Conservation (phyloP, 1,139 yeast species). For the Lodderomyces pseudojiufengensis region DNA sequence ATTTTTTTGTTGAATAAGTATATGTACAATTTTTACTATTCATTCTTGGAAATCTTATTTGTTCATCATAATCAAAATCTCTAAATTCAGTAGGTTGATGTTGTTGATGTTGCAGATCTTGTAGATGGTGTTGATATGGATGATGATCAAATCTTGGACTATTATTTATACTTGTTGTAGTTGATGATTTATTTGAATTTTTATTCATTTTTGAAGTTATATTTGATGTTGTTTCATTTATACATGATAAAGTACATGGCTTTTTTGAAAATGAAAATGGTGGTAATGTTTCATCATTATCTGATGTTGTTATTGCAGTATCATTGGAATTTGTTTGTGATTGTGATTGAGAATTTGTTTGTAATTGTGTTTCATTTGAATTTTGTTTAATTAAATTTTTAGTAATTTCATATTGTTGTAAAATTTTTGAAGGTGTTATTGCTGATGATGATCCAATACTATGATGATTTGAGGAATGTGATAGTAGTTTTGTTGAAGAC, state of each 20-base stretch:
- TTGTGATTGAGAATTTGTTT: no score
- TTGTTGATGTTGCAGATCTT: background rate
- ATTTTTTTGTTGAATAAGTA: conserved; percentile 12
- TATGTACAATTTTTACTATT: conserved; percentile 25
- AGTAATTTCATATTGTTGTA: background rate
- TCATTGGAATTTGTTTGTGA: conserved; percentile 4
- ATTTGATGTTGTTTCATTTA: conserved; percentile 3
- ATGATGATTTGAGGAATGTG: background rate
- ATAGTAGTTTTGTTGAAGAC: no score
- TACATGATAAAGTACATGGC: conserved; percentile 17
- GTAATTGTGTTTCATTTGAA: no score
- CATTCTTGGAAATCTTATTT: conserved; percentile 45
- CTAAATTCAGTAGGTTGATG: conserved; percentile 13
- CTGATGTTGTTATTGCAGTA: conserved; percentile 1
- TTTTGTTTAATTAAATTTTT: no score
- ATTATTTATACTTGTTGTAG: conserved; percentile 8
- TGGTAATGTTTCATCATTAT: conserved; percentile 15
- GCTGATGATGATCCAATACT: background rate
- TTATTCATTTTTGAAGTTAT: conserved; percentile 5
- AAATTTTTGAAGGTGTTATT: conserved; percentile 2
- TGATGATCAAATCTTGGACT: background rate
- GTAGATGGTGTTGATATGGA: background rate
- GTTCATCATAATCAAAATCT: conserved; percentile 40
- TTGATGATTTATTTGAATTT: background rate
- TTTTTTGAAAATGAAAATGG: conserved; percentile 40